These are phyloP conservation scores for Trichoderma sp. DNA, from an alignment of 2,329 filamentous ascomycete species.

Conservation along the genomic window DNA sequence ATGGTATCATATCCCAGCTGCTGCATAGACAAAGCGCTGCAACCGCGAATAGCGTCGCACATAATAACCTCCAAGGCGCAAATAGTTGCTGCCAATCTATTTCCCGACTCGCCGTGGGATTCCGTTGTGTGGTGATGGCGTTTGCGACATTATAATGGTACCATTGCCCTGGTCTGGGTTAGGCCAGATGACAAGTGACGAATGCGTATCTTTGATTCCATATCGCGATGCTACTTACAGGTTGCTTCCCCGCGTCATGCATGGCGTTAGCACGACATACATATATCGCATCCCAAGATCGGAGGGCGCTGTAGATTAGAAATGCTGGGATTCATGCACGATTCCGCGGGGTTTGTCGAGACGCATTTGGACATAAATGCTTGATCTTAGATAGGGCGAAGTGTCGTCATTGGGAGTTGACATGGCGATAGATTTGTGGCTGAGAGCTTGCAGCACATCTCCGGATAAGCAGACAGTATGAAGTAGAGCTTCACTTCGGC, in stretches of 20 bases:
- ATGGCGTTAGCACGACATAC: background rate
- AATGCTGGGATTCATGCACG: background rate
- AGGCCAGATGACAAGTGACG: background rate
- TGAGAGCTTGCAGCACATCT: background rate
- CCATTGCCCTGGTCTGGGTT: slow-evolving; percentile 9
- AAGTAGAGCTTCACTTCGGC: background rate
- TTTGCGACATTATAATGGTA: slow-evolving; percentile 20
- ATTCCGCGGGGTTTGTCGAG: background rate
- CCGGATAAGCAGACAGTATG: background rate
- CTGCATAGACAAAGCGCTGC: background rate
- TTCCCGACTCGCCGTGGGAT: background rate
- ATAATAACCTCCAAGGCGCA: background rate
- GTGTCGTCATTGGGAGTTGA: slow-evolving; percentile 13
- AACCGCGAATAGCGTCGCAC: background rate
- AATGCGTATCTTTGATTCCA: slow-evolving; percentile 9
- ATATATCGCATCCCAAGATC: background rate
- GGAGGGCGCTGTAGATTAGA: background rate
- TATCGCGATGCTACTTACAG: background rate
- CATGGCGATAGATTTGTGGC: slow-evolving; percentile 15
- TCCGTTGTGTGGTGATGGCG: slow-evolving; percentile 2
- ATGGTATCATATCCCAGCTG: slow-evolving; percentile 20
- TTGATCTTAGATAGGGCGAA: background rate
- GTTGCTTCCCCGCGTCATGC: background rate
- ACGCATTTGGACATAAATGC: background rate
- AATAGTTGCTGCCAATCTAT: background rate